These are phyloP conservation scores for Sextonia rubra DNA, from an alignment of 164 flowering plant genomes.

Conservation along the genomic window DNA sequence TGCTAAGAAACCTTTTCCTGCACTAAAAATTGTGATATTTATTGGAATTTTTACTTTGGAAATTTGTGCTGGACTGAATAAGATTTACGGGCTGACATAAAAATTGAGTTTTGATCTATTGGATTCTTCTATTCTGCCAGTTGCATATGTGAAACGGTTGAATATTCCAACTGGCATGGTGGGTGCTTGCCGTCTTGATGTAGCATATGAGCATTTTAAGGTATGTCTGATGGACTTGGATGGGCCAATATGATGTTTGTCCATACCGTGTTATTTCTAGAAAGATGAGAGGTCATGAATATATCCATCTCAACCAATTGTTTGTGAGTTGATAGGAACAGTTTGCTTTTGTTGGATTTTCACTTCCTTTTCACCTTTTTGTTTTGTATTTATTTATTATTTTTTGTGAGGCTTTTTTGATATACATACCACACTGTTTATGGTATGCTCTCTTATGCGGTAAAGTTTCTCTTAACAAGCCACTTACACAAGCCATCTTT, in stretches of 20 bases:
- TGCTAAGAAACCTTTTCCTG: too few relatives aligned
- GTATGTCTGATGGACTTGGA: conserved; percentile 29
- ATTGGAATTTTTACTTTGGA: too few relatives aligned
- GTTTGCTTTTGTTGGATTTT: not conserved
- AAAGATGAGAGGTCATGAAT: not conserved
- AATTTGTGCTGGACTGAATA: not conserved
- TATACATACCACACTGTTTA: too few relatives aligned
- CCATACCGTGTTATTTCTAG: not conserved
- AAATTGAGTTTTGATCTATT: conserved; percentile 11
- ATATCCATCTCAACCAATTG: not conserved
- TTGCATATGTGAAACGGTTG: conserved; percentile 79
- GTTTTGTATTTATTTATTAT: too few relatives aligned
- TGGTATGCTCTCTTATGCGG: too few relatives aligned
- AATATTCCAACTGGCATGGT: conserved; percentile 94
- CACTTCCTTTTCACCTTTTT: not conserved
- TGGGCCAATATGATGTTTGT: not conserved
- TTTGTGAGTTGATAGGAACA: not conserved
- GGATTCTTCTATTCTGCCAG: conserved; percentile 27
- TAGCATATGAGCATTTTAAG: conserved; percentile 96
- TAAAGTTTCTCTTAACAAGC: too few relatives aligned
- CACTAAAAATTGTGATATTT: too few relatives aligned
- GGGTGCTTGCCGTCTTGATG: conserved; percentile 94
- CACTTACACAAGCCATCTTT: too few relatives aligned
- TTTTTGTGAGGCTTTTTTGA: too few relatives aligned
- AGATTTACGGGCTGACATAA: not conserved